Conservation (phyloP, 164 flowering plant species). For the Chloranthus sessilifolius region DNA sequence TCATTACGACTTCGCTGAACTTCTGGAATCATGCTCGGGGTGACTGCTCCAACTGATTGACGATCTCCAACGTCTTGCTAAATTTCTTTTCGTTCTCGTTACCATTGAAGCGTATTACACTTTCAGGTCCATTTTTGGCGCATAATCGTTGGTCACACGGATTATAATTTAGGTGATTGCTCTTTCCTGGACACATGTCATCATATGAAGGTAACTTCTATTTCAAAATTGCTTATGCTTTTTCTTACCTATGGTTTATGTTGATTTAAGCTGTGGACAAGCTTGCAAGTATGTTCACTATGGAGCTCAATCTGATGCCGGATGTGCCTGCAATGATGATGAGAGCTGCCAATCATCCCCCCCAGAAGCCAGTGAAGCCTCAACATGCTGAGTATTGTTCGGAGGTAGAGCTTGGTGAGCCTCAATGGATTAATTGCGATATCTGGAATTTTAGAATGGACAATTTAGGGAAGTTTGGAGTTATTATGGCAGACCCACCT, state of each 20-base stretch:
- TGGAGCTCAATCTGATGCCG: conserved; percentile 82
- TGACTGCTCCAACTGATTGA: too few relatives aligned
- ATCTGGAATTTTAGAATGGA: conserved; percentile 90
- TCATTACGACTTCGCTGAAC: too few relatives aligned
- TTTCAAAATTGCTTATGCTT: background rate
- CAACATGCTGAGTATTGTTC: conserved; percentile 96
- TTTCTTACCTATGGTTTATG: background rate
- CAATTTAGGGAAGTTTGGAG: conserved; percentile 93
- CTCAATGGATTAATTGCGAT: conserved; percentile 98
- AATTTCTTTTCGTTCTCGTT: too few relatives aligned
- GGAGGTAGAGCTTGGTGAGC: conserved; percentile 90
- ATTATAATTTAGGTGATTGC: conserved; percentile 90
- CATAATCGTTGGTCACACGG: conserved; percentile 91
- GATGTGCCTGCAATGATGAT: conserved; percentile 69
- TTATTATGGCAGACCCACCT: conserved; percentile 99
- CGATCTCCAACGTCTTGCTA: too few relatives aligned
- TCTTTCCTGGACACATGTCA: conserved; percentile 98
- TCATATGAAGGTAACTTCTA: conserved; percentile 82
- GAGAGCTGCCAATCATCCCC: conserved; percentile 44
- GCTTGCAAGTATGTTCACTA: conserved; percentile 99
- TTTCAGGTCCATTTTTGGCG: conserved; percentile 92
- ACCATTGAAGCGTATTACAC: too few relatives aligned
- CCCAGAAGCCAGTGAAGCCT: conserved; percentile 61
- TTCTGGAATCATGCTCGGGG: too few relatives aligned
- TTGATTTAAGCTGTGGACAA: conserved; percentile 27